Evolutionary conservation across 768 basidiomycete genomes (phyloP).

Genomic region (Serendipita indica): DNA sequence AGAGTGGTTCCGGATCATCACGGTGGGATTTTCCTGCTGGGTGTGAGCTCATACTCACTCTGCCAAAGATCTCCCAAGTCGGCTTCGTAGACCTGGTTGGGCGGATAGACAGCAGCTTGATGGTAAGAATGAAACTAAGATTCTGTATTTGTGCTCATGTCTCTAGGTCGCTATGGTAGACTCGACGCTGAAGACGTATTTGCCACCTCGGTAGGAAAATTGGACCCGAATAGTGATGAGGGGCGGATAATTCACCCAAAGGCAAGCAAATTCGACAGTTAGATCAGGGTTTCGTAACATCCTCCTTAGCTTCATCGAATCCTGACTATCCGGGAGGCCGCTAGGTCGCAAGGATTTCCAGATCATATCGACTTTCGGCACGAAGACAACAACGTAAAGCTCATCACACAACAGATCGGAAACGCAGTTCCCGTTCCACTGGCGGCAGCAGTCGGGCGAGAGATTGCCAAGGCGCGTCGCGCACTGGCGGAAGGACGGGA

Average conservation of each 20-base stretch:
- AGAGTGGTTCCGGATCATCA: not conserved
- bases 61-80: not conserved
- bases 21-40: not conserved
- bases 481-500: not conserved
- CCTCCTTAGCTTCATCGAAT: slow-evolving; percentile 45
- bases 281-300: no score
- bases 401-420: slow-evolving; percentile 26
- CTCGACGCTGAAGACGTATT: not conserved
- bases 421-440: slow-evolving; percentile 7
- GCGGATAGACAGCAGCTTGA: not conserved
- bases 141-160: not conserved
- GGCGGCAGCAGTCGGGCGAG: slow-evolving; percentile 8
- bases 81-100: not conserved
- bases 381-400: slow-evolving; percentile 37
- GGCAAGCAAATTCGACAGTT: slow-evolving; percentile 26
- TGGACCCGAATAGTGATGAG: slow-evolving; percentile 32
- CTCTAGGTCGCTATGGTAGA: not conserved
- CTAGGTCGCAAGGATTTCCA: slow-evolving; percentile 69
- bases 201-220: not conserved
- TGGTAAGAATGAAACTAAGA: no score
- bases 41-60: not conserved
- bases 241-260: slow-evolving; percentile 50
- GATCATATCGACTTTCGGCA: slow-evolving; percentile 55
- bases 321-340: slow-evolving; percentile 60
- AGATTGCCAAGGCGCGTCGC: not conserved